Base-by-base conservation (phyloP, 1,139 yeast species). In the Pichia sp. region DNA sequence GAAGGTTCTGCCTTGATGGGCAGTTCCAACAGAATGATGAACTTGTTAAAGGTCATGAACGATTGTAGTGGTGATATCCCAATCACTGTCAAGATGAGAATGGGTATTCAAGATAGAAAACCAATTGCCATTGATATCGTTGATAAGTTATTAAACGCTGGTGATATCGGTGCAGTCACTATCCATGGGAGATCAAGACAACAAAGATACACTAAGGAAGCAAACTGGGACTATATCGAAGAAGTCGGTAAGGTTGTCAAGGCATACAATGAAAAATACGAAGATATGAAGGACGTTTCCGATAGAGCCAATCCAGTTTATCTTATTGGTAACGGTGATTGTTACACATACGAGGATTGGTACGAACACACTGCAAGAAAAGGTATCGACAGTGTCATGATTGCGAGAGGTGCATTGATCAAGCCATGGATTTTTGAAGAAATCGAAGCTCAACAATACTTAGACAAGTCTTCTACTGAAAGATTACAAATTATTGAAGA, bases 351-450 rank as follows among this genome's bases (percentile, higher is more conserved):
- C 70, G 86, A 85, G 60, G 99, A 93, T 63, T 93, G 96, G 96
- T 78, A 89, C 65, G 74, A 75, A 37, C 91, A 86, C n/a, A 73
- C 83, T 38, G 75, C 76, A 34, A 75, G 80, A 40, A 79, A 79
- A 32, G 87, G 89, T 17, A 82, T 91, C 46, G 99, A 94, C 67
- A 82, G 94, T 33, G 95, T 90, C 20, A 93, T 94, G 98, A 91
- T 94, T 47, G 99, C 99, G 2, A 79, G 99, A 59, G 99, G 98
- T 46, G 98, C 98, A 0, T 77, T 93, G 56, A 91, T 94, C 65
- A 93, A 94, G 68, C 99, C 99, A 40, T 93, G 99, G 99, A 88
- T 93, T 42, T 93, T 93, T 60, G 98, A 94, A 70, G 99, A 93
- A 68, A 81, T 94, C 45, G 94, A 91, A 48, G 75, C 94, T 9